Base-by-base conservation (phyloP, 306 rosid genomes). In the Rubus idaeus region DNA sequence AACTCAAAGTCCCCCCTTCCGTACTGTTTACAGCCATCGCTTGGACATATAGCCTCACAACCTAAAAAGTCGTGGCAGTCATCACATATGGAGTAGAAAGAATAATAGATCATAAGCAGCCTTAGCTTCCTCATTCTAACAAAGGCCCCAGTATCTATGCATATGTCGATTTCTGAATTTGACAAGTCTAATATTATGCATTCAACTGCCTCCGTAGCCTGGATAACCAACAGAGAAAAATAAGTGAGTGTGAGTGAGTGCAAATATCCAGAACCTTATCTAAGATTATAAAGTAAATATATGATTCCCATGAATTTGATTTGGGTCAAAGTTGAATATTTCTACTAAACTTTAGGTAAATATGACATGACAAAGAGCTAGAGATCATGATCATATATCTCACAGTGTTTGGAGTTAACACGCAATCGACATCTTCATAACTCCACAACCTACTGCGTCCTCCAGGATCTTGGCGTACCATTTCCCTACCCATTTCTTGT, bases 101-200 rank as follows among this genome's bases (percentile, higher is more conserved):
- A 10, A 5, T 1, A 17, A 8, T 16, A 0, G 37, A 75, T 16
- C 30, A 62, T 69, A 13, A 84, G 80, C 20, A 77, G 44, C 45
- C 63, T 75, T 51, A 84, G 72, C 6, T 78, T 58, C 56, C 16
- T 56, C 83, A 80, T 73, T 0, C 26, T 70, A 44, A 51, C 50
- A 49, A 84, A 84, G 69, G 82, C 81, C 7, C 7, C 26, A 65
- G 76, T 79, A 68, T 70, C 61, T 23, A 77, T 64, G 8, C 0
- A 0, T 11, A 18, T 30, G 5, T 55, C 5, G 20, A 17, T 39
- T 1, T n/a, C 6, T 51, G 10, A 6, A 0, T 8, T 0, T 5
- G 8, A 14, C 0, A 5, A 47, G 39, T 70, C 9, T 3, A 74
- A 26, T 7, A 70, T 20, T 52, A 84, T 51, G 67, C 74, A 70